phyloP scores from a whole-genome alignment of 2,329 filamentous ascomycete genomes.

The Zymoseptoria passerinii region DNA sequence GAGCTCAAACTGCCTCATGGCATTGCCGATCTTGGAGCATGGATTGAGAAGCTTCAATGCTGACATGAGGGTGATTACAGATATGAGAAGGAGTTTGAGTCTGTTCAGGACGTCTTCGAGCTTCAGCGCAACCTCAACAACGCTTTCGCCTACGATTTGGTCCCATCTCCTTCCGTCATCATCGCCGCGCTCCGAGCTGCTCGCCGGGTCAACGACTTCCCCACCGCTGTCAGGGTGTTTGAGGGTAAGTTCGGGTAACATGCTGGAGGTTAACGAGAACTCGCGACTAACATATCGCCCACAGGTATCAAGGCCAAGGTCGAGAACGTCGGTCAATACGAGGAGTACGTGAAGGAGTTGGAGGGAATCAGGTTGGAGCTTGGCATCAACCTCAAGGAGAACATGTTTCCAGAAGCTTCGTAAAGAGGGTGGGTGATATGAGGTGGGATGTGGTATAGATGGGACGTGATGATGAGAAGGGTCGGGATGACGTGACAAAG shows the following conservation, averaged over 20 bases:
- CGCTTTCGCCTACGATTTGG: conserved; percentile 99
- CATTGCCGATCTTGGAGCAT: conserved; percentile 8
- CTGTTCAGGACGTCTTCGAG: conserved; percentile 98
- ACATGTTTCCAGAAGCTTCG: conserved; percentile 62
- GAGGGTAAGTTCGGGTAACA: conserved; percentile 57
- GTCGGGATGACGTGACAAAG: conserved; percentile 3
- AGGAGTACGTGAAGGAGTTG: conserved; percentile 91
- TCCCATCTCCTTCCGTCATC: conserved; percentile 86
- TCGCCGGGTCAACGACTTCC: conserved; percentile 94
- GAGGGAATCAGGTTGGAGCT: conserved; percentile 89
- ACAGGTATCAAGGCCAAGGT: conserved; percentile 98
- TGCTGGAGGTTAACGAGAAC: background rate
- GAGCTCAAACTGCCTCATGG: conserved; percentile 23
- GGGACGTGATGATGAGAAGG: conserved; percentile 1
- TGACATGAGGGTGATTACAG: conserved; percentile 43
- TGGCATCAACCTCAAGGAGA: conserved; percentile 83
- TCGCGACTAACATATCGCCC: conserved; percentile 2
- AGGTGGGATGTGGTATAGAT: background rate
- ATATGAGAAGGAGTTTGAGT: conserved; percentile 99
- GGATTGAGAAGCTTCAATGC: conserved; percentile 1
- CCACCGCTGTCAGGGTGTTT: conserved; percentile 95
- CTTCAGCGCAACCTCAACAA: conserved; percentile 98
- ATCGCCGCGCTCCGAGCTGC: conserved; percentile 87
- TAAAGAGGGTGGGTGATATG: conserved; percentile 10
- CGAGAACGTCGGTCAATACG: conserved; percentile 95